Evolutionary conservation across 2,329 filamentous ascomycete species (phyloP), one percentile per base, ranked within the genome.

Genomic region (Pseudogymnoascus sp.): DNA sequence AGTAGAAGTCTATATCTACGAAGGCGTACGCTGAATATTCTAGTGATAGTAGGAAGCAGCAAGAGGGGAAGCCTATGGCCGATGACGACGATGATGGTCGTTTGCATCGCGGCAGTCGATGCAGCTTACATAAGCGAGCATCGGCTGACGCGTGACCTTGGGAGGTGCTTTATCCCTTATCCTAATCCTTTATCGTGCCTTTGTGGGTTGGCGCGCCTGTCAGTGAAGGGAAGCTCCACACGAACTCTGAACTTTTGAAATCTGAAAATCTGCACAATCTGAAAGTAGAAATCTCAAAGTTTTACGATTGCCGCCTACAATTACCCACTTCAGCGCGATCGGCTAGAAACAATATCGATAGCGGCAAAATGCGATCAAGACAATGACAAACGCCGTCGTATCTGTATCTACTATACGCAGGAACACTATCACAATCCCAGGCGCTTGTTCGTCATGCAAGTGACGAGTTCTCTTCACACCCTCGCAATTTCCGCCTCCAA

Each of bases 391-490:
- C 13, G 13, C 45, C 25, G 45, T 52, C 27, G 27, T 31, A 31
- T 52, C 45, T 31, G 27, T 15, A 15, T 5, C 27, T 31, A 7
- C 45, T 31, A 31, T 52, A 31, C 45, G 27, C 45, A 31, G 45
- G 45, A 52, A 52, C 45, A 52, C 27, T 52, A 52, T 52, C 45
- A 52, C 45, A 52, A 52, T 31, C 45, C 45, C 45, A 52, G 45
- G 45, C 45, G 45, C 45, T 52, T 52, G 45, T 31, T 52, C 7
- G 15, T 52, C 25, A 52, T 52, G 25, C 45, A 52, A 52, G 45
- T 31, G 45, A 52, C 25, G 27, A 31, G 27, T 31, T 31, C 45
- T 52, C n/a, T 52, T 52, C 45, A 52, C 45, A 52, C 45, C 4
- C n/a, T 15, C 45, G 45, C n/a, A 31, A 52, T 52, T 31, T 52